These are phyloP conservation scores for Pyrus hybrid DNA, from an alignment of 331 rosid genomes.

Conservation along the genomic window DNA sequence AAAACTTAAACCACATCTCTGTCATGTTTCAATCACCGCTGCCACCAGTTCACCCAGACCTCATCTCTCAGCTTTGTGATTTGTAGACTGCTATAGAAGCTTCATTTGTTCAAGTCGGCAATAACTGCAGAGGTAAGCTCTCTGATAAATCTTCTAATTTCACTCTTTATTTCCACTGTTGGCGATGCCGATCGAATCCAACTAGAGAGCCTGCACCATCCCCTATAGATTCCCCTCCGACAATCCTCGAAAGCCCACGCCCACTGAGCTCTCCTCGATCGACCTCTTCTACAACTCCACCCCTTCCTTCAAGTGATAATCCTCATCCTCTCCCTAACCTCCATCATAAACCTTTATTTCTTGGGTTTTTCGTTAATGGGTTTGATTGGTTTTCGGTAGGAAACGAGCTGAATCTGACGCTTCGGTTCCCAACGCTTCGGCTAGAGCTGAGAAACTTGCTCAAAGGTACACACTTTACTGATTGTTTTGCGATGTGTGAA, in stretches of 20 bases:
- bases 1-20: too few species aligned
- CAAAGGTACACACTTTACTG: slow-evolving; percentile 44
- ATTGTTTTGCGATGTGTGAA: background rate
- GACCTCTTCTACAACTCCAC: slow-evolving; percentile 69
- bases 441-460: slow-evolving; percentile 75
- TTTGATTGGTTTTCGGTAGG: slow-evolving; percentile 28
- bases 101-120: too few species aligned
- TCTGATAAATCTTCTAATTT: too few species aligned
- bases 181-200: slow-evolving; percentile 55
- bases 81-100: too few species aligned
- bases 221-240: slow-evolving; percentile 87
- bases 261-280: slow-evolving; percentile 72
- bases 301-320: slow-evolving; percentile 69
- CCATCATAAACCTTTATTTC: too few species aligned
- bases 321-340: background rate
- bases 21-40: too few species aligned
- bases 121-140: too few species aligned
- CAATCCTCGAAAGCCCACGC: slow-evolving; percentile 82
- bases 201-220: slow-evolving; percentile 79
- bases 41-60: too few species aligned
- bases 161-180: slow-evolving; percentile 44
- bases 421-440: too few species aligned
- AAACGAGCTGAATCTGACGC: slow-evolving; percentile 75
- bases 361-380: background rate
- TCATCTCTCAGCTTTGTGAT: too few species aligned